These are phyloP conservation scores for Phycomyces blakesleeanus DNA, from an alignment of 192 early-diverging fungal species.

Conservation along the genomic window DNA sequence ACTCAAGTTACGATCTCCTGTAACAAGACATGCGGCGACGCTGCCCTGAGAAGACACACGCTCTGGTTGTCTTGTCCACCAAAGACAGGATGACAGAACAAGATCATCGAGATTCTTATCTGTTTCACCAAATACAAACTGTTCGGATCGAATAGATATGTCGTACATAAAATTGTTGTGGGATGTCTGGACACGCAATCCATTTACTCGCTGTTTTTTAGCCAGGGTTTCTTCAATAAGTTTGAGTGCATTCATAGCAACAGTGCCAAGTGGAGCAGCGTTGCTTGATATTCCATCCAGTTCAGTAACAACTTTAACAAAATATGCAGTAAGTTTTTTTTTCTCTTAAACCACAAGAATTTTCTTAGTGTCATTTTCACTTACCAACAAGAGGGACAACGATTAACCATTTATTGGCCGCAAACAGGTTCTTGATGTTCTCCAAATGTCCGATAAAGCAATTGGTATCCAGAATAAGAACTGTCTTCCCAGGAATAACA, in stretches of 20 bases:
- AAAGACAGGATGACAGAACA: slow-evolving; percentile 50
- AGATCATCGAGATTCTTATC: slow-evolving; percentile 60
- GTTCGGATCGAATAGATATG: slow-evolving; percentile 50
- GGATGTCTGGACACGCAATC: slow-evolving; percentile 51
- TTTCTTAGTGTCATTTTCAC: neutral
- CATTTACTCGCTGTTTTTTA: slow-evolving; percentile 24
- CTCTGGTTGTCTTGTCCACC: slow-evolving; percentile 31
- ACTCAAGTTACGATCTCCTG: slow-evolving; percentile 54
- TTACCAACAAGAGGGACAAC: slow-evolving; percentile 52
- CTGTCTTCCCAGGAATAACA: slow-evolving; percentile 34
- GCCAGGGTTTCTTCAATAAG: slow-evolving; percentile 43
- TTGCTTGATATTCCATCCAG: slow-evolving; percentile 52
- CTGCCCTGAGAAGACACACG: neutral
- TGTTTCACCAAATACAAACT: slow-evolving; percentile 50
- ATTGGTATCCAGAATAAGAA: slow-evolving; percentile 55
- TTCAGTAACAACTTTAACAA: slow-evolving; percentile 47
- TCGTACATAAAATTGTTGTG: slow-evolving; percentile 52
- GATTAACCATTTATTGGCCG: slow-evolving; percentile 44
- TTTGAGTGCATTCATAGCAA: slow-evolving; percentile 39
- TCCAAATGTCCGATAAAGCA: slow-evolving; percentile 52
- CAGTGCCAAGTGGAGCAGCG: slow-evolving; percentile 44
- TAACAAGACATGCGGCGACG: slow-evolving; percentile 43
- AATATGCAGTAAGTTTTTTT: neutral
- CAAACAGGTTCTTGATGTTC: slow-evolving; percentile 38
- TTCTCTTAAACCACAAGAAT: neutral